Evolutionary conservation across 768 basidiomycete genomes (phyloP).

Genomic region (Mycena galopus): DNA sequence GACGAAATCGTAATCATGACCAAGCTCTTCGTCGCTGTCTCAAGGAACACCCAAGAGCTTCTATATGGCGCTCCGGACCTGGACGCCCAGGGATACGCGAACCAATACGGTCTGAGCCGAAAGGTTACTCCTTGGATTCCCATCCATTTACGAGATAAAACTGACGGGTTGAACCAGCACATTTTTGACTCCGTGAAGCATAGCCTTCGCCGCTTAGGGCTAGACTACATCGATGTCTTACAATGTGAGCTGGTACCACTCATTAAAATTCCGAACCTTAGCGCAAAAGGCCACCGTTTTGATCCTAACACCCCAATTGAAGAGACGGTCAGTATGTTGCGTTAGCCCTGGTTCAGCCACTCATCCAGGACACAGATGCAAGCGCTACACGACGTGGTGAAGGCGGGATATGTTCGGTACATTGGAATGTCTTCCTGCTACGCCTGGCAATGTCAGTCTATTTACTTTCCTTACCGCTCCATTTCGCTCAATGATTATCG

Average conservation of each 20-base stretch:
- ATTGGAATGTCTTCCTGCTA: conserved; percentile 20
- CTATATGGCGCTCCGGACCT: background rate
- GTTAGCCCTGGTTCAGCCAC: background rate
- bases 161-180: conserved; percentile 47
- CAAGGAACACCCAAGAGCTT: background rate
- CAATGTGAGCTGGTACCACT: conserved; percentile 53
- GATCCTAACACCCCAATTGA: conserved; percentile 54
- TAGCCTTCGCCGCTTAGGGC: conserved; percentile 61
- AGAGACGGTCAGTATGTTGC: conserved; percentile 36
- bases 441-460: conserved; percentile 16
- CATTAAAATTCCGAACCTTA: background rate
- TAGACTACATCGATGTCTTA: conserved; percentile 69
- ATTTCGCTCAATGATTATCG: too few relatives aligned
- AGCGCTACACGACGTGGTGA: conserved; percentile 10
- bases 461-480: background rate
- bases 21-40: background rate
- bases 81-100: conserved; percentile 35
- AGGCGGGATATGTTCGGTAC: conserved; percentile 11
- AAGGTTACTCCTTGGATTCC: conserved; percentile 46
- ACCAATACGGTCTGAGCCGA: conserved; percentile 47
- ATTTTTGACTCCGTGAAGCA: conserved; percentile 64
- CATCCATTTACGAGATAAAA: background rate
- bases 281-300: conserved; percentile 46
- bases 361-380: background rate
- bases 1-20: background rate